Evolutionary conservation across 2,329 filamentous ascomycete genomes (phyloP).

Genomic region (Sclerotinia spermophila): DNA sequence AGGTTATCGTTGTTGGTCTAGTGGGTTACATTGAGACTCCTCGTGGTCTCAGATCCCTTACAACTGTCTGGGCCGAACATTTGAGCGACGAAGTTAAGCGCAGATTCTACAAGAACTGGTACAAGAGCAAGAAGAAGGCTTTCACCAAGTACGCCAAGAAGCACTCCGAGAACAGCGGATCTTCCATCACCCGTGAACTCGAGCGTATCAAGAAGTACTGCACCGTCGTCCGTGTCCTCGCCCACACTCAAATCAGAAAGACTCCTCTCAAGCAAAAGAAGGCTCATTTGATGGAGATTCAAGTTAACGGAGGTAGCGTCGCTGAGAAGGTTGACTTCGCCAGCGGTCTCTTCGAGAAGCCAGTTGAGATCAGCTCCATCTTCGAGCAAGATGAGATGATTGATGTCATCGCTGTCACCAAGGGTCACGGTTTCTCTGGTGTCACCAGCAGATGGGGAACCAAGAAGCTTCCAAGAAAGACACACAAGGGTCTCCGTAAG

Average conservation of each 20-base stretch:
- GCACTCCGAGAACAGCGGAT: slow-evolving; percentile 89
- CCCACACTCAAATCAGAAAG: slow-evolving; percentile 99
- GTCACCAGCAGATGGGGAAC: slow-evolving; percentile 98
- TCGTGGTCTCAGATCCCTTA: slow-evolving; percentile 97
- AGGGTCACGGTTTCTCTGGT: slow-evolving; percentile 98
- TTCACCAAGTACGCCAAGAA: slow-evolving; percentile 99
- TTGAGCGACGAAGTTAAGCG: slow-evolving; percentile 98
- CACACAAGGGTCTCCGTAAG: slow-evolving; percentile 99
- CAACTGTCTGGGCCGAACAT: slow-evolving; percentile 99
- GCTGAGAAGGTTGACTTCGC: slow-evolving; percentile 97
- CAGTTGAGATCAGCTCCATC: slow-evolving; percentile 84
- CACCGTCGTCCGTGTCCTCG: slow-evolving; percentile 97
- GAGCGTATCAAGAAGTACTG: slow-evolving; percentile 99
- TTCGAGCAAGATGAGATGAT: slow-evolving; percentile 99
- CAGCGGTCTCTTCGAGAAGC: slow-evolving; percentile 98
- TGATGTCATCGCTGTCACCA: slow-evolving; percentile 98
- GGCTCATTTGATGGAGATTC: slow-evolving; percentile 99
- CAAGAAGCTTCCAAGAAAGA: slow-evolving; percentile 99
- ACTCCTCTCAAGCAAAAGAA: slow-evolving; percentile 99
- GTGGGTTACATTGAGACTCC: slow-evolving; percentile 99
- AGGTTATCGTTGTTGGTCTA: slow-evolving; percentile 99
- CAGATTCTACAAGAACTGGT: slow-evolving; percentile 99
- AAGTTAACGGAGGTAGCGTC: slow-evolving; percentile 96
- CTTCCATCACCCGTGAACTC: slow-evolving; percentile 91
- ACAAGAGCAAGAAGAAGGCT: slow-evolving; percentile 99